Evolutionary conservation across 2,329 filamentous ascomycete genomes (phyloP).

Genomic region (Aspergillus luchuensis): DNA sequence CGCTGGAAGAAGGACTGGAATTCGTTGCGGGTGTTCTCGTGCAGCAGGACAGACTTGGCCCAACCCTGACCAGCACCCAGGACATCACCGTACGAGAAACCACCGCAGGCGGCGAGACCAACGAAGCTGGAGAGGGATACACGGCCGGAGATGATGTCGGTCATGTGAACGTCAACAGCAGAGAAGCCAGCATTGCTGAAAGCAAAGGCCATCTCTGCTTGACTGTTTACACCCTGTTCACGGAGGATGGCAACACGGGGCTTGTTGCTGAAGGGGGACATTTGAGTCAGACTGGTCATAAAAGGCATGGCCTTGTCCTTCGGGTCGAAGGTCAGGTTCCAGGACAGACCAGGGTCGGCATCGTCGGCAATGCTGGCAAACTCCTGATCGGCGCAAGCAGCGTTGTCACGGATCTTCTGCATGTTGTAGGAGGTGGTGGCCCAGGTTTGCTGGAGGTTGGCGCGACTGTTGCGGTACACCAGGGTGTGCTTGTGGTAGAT

Average conservation of each 20-base stretch:
- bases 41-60: conserved; percentile 89
- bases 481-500: conserved; percentile 71
- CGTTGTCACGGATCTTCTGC: conserved; percentile 88
- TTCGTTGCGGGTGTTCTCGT: conserved; percentile 71
- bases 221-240: conserved; percentile 93
- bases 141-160: conserved; percentile 76
- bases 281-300: conserved; percentile 60
- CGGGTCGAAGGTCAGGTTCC: conserved; percentile 78
- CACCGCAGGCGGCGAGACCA: conserved; percentile 91
- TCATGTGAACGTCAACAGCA: conserved; percentile 95
- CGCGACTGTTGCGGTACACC: conserved; percentile 69
- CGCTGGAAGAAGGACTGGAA: conserved; percentile 86
- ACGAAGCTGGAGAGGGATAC: conserved; percentile 80
- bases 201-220: conserved; percentile 97
- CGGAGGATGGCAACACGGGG: conserved; percentile 88
- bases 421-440: conserved; percentile 84
- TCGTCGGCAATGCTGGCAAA: conserved; percentile 73
- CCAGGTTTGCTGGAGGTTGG: conserved; percentile 84
- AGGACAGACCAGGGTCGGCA: conserved; percentile 78
- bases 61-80: conserved; percentile 95
- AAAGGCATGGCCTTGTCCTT: conserved; percentile 74
- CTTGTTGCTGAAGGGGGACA: conserved; percentile 60
- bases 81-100: conserved; percentile 92
- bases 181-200: conserved; percentile 91
- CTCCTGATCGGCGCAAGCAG: conserved; percentile 81